Evolutionary conservation across 2,329 filamentous ascomycete species (phyloP), one percentile per base, ranked within the genome.

Genomic region (Cladosporium sp.): DNA sequence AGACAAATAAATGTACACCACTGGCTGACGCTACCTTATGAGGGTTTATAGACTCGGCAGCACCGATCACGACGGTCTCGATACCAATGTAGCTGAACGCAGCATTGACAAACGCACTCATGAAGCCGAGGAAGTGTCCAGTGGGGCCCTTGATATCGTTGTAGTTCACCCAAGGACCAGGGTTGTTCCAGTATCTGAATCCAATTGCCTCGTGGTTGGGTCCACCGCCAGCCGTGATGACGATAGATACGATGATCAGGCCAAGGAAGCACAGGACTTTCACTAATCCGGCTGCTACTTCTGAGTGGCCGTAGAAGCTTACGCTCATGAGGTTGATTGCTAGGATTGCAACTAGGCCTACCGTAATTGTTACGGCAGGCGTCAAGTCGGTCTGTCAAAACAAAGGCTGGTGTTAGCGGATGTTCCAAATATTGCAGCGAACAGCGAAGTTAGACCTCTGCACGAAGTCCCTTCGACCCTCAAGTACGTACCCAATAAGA

Each of bases 61-160:
- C 81, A 3, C 80, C 78, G 62, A 81, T 78, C 15, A 79, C 78
- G 8, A 84, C 73, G 19, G 75, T 77, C 65, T 85, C 81, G 15
- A 78, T 77, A 50, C 80, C 79, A 35, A 77, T 78, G 62, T 79
- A 82, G 20, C 78, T 75, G 65, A 82, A 82, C 44, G 70, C 75
- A 24, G 75, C 76, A 53, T 75, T 67, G 42, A 68, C 63, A 48
- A 69, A 66, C 13, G 66, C 65, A 4, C 48, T 56, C 52, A 66
- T 64, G 58, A 68, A 68, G 10, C 65, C 68, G 32, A 65, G 67
- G 65, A 63, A 71, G 25, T 45, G 44, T 19, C 61, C 61, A 68
- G 73, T 74, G 57, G 24, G 58, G 62, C 74, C 73, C 69, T 44
- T 54, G 28, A 65, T 58, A 15, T 50, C 61, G 13, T 61, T 54